These are phyloP conservation scores for Candida dubliniensis DNA, from an alignment of 1,139 yeast genomes.

Conservation along the genomic window DNA sequence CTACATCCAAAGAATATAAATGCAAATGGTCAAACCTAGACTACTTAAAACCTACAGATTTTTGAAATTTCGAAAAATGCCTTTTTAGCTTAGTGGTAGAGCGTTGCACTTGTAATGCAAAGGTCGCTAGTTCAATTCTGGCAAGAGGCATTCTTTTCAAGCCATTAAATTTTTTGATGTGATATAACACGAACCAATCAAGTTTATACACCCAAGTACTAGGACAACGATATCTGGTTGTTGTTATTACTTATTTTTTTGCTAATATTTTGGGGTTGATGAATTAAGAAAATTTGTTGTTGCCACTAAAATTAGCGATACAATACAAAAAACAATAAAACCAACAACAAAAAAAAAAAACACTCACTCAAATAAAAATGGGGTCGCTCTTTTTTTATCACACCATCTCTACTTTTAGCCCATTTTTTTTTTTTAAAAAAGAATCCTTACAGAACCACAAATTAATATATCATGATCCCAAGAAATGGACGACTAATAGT, in stretches of 20 bases:
- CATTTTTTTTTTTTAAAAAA: not conserved
- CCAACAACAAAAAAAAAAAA: not conserved
- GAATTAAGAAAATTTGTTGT: not conserved
- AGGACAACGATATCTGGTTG: not conserved
- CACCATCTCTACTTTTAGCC: not conserved
- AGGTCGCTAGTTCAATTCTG: constrained; percentile 95
- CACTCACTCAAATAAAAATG: not conserved
- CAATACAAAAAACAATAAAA: not conserved
- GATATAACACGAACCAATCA: not conserved
- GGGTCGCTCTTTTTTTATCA: not conserved
- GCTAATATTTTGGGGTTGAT: not conserved
- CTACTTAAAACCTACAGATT: not conserved
- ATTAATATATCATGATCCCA: constrained; percentile 6
- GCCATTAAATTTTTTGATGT: constrained; percentile 10
- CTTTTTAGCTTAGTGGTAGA: constrained; percentile 93
- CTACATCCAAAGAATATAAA: too few species aligned
- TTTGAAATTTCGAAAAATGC: constrained; percentile 27
- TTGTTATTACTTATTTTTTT: not conserved
- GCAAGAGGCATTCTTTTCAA: constrained; percentile 63
- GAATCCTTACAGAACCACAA: not conserved
- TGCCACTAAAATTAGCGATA: not conserved
- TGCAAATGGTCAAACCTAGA: not conserved
- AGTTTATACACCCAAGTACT: not conserved
- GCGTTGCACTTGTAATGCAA: constrained; percentile 96
- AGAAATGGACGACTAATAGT: constrained; percentile 7